phyloP scores from a whole-genome alignment of 345 rosid species.

The Carallia pectinifolia region DNA sequence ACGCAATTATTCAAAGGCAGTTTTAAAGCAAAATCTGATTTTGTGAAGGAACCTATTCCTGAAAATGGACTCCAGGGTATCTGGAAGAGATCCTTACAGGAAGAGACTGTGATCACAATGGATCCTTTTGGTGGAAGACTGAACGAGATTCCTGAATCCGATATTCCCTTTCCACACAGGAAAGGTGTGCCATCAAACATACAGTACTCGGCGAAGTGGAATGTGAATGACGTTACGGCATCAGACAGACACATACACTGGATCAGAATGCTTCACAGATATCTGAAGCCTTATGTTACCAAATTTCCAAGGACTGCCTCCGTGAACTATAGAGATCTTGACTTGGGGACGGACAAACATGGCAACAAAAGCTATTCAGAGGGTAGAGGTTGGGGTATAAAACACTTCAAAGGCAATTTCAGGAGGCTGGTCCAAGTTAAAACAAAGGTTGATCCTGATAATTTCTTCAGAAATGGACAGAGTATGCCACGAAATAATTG shows the following conservation, averaged over 20 bases:
- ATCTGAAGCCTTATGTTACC: slow-evolving; percentile 20
- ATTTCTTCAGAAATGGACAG: slow-evolving; percentile 23
- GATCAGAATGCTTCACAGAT: slow-evolving; percentile 15
- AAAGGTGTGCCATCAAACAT: slow-evolving; percentile 22
- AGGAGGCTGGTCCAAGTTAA: slow-evolving; percentile 22
- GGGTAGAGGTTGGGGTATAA: slow-evolving; percentile 22
- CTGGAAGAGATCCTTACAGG: slow-evolving; percentile 9
- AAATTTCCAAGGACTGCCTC: slow-evolving; percentile 24
- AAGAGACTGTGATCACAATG: slow-evolving; percentile 11
- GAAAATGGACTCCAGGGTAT: slow-evolving; percentile 13
- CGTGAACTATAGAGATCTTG: slow-evolving; percentile 28
- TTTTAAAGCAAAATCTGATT: slow-evolving; percentile 28
- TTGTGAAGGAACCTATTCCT: slow-evolving; percentile 16
- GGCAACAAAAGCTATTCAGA: slow-evolving; percentile 6
- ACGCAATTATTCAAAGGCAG: slow-evolving; percentile 15
- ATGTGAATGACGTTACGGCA: not conserved
- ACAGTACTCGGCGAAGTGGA: slow-evolving; percentile 28
- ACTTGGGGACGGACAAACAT: slow-evolving; percentile 18
- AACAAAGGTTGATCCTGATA: slow-evolving; percentile 14
- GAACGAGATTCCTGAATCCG: slow-evolving; percentile 18
- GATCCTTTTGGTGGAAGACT: slow-evolving; percentile 28
- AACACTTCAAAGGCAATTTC: slow-evolving; percentile 23
- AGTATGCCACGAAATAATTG: slow-evolving; percentile 8
- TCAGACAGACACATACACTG: slow-evolving; percentile 14
- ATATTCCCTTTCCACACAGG: slow-evolving; percentile 23